Conservation (phyloP, 2,329 filamentous ascomycete species). For the Aureobasidium sp. region DNA sequence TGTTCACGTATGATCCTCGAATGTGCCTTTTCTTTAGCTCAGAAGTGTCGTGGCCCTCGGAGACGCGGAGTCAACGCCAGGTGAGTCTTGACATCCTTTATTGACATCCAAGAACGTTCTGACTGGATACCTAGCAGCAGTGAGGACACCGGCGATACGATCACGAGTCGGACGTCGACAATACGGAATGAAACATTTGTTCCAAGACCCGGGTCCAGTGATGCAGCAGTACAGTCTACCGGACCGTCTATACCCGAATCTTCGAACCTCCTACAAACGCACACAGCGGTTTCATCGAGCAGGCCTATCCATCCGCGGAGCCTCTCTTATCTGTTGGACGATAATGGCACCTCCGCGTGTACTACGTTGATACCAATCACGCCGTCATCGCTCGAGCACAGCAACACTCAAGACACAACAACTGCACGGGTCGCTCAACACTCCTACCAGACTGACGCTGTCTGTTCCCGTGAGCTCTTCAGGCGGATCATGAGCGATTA, state of each 20-base stretch:
- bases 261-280: too few species aligned
- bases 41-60: neutral
- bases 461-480: neutral
- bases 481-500: neutral
- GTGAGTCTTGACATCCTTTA: neutral
- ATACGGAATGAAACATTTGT: too few species aligned
- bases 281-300: too few species aligned
- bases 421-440: neutral
- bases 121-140: too few species aligned
- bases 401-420: neutral
- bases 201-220: too few species aligned
- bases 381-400: neutral
- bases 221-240: too few species aligned
- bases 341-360: neutral
- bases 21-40: neutral
- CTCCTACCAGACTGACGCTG: neutral
- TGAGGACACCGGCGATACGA: too few species aligned
- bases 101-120: too few species aligned
- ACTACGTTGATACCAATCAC: neutral
- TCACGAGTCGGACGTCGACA: too few species aligned
- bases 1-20: neutral
- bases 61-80: neutral
- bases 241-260: too few species aligned
- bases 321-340: neutral
- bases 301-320: too few species aligned